phyloP scores from a whole-genome alignment of 1,284 basidiomycete genomes.

The Volvariella surrecta region DNA sequence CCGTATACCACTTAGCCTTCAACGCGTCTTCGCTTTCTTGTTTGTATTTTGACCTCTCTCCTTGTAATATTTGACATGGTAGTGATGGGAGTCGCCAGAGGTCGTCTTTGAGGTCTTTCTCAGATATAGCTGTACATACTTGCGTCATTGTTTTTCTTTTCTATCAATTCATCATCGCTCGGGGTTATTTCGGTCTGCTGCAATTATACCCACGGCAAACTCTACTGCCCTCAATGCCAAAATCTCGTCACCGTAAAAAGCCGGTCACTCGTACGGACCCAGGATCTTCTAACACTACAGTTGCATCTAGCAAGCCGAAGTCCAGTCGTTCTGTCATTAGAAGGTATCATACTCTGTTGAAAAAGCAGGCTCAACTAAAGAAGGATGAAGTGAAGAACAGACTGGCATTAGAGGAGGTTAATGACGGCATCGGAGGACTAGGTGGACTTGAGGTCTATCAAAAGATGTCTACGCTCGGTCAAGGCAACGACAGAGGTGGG shows the following conservation, averaged over 20 bases:
- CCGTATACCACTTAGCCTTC: too few species aligned
- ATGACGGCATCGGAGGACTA: constrained; percentile 51
- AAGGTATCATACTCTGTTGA: constrained; percentile 61
- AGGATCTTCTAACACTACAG: constrained; percentile 6
- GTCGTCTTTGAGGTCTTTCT: too few species aligned
- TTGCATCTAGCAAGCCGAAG: constrained; percentile 28
- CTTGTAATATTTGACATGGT: too few species aligned
- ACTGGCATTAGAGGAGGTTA: constrained; percentile 38
- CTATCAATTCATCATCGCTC: not conserved
- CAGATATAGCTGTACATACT: not conserved
- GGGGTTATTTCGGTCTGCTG: too few species aligned
- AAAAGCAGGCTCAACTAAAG: constrained; percentile 41
- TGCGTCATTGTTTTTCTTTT: not conserved
- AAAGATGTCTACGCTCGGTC: constrained; percentile 72
- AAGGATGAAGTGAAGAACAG: constrained; percentile 13
- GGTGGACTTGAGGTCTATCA: constrained; percentile 79
- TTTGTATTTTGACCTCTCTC: too few species aligned
- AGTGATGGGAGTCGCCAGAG: too few species aligned
- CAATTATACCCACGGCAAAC: too few species aligned
- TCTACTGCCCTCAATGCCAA: constrained; percentile 32
- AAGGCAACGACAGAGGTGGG: constrained; percentile 73
- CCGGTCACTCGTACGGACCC: constrained; percentile 23
- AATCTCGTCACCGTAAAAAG: constrained; percentile 33
- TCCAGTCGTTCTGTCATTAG: constrained; percentile 59
- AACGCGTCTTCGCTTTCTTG: too few species aligned